These are phyloP conservation scores for Vaccinium corymbosum DNA, from an alignment of 148 eudicot species.

Conservation along the genomic window DNA sequence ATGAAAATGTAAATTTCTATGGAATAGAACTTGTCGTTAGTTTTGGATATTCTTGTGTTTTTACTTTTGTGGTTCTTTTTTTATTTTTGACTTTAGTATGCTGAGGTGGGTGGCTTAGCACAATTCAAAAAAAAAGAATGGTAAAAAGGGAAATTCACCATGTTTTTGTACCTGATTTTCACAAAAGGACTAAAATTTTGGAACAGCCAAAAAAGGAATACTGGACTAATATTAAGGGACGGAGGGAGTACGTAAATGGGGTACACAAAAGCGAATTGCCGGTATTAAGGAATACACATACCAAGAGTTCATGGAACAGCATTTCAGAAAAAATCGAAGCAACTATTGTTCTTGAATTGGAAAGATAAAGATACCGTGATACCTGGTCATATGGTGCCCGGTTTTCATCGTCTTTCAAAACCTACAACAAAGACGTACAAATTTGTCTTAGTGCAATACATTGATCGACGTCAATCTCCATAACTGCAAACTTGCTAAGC, in stretches of 20 bases:
- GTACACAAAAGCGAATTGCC: neutral
- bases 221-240: too few relatives aligned
- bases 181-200: too few relatives aligned
- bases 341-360: neutral
- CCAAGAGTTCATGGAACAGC: neutral
- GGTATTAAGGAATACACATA: neutral
- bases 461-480: neutral
- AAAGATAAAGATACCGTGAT: neutral
- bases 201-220: too few relatives aligned
- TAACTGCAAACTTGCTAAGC: neutral
- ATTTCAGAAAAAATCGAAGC: neutral
- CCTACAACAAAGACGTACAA: slow-evolving; percentile 35
- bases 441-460: neutral
- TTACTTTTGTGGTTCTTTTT: too few relatives aligned
- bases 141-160: too few relatives aligned
- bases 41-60: too few relatives aligned
- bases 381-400: slow-evolving; percentile 92
- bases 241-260: neutral
- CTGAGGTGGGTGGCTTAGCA: too few relatives aligned
- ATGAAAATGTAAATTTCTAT: too few relatives aligned
- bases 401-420: slow-evolving; percentile 80
- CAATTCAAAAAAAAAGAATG: too few relatives aligned
- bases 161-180: too few relatives aligned
- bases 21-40: too few relatives aligned
- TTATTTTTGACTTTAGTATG: too few relatives aligned